Conservation (phyloP, 78 protist species). For the Dictyostelium purpureum region DNA sequence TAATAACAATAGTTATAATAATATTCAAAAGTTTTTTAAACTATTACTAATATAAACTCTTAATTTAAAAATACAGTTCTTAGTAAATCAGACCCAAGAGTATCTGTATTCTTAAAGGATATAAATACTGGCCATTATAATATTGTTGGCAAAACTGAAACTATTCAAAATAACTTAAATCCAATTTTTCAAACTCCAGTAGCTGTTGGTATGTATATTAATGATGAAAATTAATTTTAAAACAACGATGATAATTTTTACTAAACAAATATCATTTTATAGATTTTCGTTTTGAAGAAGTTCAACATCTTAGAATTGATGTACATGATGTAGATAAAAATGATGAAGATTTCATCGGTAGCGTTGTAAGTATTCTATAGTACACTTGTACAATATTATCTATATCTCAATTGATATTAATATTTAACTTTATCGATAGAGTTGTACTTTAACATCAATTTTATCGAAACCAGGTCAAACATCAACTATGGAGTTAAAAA, state of each 20-base stretch:
- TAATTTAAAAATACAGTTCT: not conserved
- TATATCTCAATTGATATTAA: not conserved
- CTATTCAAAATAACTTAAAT: constrained; percentile 20
- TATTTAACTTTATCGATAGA: not conserved
- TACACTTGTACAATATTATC: not conserved
- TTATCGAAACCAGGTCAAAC: constrained; percentile 45
- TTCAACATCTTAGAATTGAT: constrained; percentile 30
- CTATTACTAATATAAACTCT: no score
- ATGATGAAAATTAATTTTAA: not conserved
- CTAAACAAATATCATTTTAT: not conserved
- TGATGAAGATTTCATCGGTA: constrained; percentile 62
- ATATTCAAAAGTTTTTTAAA: no score
- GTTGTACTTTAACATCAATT: constrained; percentile 20
- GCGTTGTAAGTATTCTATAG: not conserved
- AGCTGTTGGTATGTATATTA: not conserved
- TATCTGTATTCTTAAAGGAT: not conserved
- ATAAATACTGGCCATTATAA: not conserved
- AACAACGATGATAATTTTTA: not conserved
- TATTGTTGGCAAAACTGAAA: constrained; percentile 66
- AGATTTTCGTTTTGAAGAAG: constrained; percentile 79
- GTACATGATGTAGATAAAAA: constrained; percentile 75
- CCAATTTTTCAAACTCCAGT: constrained; percentile 60
- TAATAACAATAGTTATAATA: no score
- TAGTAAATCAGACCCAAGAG: not conserved
- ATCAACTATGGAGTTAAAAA: not conserved